Evolutionary conservation across 176 grass and related monocot species (phyloP).

Genomic region (Ensete glaucum): DNA sequence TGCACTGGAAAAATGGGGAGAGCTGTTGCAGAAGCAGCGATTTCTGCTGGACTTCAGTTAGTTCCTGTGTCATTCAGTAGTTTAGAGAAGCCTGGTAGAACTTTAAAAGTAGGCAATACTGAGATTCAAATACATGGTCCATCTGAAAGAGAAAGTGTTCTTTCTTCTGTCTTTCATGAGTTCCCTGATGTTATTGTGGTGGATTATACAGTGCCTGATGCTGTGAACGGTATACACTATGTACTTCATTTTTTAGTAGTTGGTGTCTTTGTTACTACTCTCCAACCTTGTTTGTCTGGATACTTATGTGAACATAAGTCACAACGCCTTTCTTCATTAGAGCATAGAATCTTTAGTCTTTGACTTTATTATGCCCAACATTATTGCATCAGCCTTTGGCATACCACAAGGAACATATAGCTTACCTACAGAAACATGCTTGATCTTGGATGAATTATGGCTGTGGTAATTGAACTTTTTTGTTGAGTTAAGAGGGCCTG

Average conservation of each 20-base stretch:
- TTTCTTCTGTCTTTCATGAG: slow-evolving; percentile 52
- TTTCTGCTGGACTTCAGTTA: slow-evolving; percentile 58
- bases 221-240: slow-evolving; percentile 65
- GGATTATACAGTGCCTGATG: slow-evolving; percentile 70
- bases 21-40: slow-evolving; percentile 54
- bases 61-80: slow-evolving; percentile 77
- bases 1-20: slow-evolving; percentile 81
- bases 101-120: slow-evolving; percentile 36
- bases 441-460: not conserved
- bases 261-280: slow-evolving; percentile 2
- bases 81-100: slow-evolving; percentile 47
- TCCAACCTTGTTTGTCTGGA: not conserved
- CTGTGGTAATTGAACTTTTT: not conserved
- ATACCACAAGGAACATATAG: not conserved
- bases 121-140: slow-evolving; percentile 58
- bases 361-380: not conserved
- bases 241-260: slow-evolving; percentile 10
- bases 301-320: not conserved
- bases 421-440: not conserved
- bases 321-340: not conserved
- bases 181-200: slow-evolving; percentile 71
- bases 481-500: not conserved
- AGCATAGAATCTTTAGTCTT: not conserved
- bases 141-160: slow-evolving; percentile 60
- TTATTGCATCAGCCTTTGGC: not conserved